Evolutionary conservation across 768 basidiomycete species (phyloP), one percentile per base, ranked within the genome.

Genomic region (Boletus subparvulus): DNA sequence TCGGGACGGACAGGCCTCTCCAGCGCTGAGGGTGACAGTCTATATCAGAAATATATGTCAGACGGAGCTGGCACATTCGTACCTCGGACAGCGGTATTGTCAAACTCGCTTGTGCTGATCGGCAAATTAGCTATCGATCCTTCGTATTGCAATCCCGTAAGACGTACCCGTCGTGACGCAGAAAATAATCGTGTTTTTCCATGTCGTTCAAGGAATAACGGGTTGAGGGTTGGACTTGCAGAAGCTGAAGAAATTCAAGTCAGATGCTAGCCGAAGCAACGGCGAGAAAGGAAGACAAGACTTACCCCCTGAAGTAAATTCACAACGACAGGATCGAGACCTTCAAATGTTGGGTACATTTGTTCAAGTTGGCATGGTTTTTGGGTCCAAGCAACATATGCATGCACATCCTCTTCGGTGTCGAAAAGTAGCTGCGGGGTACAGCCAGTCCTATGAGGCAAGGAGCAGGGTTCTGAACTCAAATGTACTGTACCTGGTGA

Each of bases 271-370:
- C 33, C 26, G 9, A 43, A 35, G 35, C 19, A 33, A 50, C 6
- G 16, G 21, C 16, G 13, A 26, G 32, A 17, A 46, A 43, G 9
- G 9, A 37, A 45, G 11, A 30, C 24, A 26, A 33, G n/a, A 43
- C 60, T 21, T 19, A 70, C 77, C 33, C 77, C 75, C 33, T 61
- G 54, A 7, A 78, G 53, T 3, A 80, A 54, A 51, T 61, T 40
- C 43, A 65, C 65, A 1, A 63, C 67, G 0, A 64, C 47, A 11
- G 55, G 45, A 16, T 62, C 58, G 17, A 78, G 51, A 2, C 47
- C 59, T 3, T 61, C 56, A 30, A 67, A 70, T 3, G 54, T 56
- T 3, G 69, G 30, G 41, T 75, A 76, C 5, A 50, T 62, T 35
- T 36, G 36, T 14, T 62, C 63, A 6, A n/a, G 14, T 40, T 50